Conservation (phyloP, 2,329 filamentous ascomycete genomes). For the Colletotrichum higginsianum region DNA sequence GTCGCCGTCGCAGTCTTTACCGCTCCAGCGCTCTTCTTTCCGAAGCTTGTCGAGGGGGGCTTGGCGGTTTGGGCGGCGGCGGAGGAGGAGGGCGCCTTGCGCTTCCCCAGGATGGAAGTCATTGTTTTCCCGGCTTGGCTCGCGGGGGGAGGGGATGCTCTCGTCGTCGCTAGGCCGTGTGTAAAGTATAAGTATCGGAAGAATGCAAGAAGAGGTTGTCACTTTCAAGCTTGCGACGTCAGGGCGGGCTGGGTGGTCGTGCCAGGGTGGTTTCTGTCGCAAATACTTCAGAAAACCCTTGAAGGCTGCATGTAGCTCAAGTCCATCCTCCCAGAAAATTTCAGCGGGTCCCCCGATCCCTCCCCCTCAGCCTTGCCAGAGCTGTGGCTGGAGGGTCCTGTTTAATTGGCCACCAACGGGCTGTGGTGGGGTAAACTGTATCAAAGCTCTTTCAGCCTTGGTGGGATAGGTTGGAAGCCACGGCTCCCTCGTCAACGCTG, state of each 20-base stretch:
- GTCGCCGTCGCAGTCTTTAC: neutral
- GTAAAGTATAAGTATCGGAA: neutral
- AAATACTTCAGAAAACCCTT: neutral
- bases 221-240: neutral
- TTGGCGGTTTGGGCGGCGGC: constrained; percentile 2
- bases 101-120: constrained; percentile 42
- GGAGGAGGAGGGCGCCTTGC: constrained; percentile 36
- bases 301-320: neutral
- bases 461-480: constrained; percentile 1
- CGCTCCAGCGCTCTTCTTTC: constrained; percentile 7
- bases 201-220: neutral
- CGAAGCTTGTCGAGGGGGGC: neutral
- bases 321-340: constrained; percentile 9
- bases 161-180: neutral
- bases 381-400: neutral
- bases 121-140: constrained; percentile 16
- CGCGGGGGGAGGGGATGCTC: neutral
- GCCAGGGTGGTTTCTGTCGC: neutral
- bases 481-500: neutral
- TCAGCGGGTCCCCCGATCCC: constrained; percentile 17
- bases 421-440: neutral
- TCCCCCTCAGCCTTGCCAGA: neutral
- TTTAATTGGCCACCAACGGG: neutral
- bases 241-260: neutral
- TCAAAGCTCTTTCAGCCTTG: constrained; percentile 15